Conservation (phyloP, 106 monocot genomes). For the Hemerocallis citrina region DNA sequence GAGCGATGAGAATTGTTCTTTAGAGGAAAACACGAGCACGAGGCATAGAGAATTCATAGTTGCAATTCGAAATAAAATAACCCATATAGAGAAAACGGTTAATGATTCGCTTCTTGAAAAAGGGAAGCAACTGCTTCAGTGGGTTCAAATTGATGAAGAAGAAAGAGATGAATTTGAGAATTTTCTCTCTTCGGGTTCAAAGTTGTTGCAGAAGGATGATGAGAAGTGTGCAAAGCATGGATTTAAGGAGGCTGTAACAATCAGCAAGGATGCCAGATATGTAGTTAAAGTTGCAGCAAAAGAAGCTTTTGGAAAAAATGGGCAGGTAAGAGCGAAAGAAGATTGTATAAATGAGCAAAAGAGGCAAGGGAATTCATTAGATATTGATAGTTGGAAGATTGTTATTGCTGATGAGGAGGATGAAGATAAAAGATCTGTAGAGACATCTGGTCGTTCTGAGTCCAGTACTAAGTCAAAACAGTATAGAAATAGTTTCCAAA, state of each 20-base stretch:
- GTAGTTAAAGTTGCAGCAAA: background rate
- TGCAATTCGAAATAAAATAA: conserved; percentile 34
- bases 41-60: conserved; percentile 42
- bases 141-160: conserved; percentile 45
- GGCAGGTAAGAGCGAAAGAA: conserved; percentile 1
- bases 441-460: conserved; percentile 14
- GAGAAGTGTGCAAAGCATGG: background rate
- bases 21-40: conserved; percentile 21
- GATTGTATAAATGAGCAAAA: conserved; percentile 7
- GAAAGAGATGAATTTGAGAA: conserved; percentile 45
- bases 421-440: conserved; percentile 9
- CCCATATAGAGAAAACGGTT: conserved; percentile 21
- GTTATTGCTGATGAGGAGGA: conserved; percentile 28
- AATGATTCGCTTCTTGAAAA: conserved; percentile 21
- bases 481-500: conserved; percentile 30
- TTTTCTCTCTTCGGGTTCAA: conserved; percentile 35
- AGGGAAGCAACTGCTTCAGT: conserved; percentile 24
- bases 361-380: conserved; percentile 20
- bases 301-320: conserved; percentile 7
- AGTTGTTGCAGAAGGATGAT: conserved; percentile 9
- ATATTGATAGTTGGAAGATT: conserved; percentile 44
- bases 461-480: conserved; percentile 18
- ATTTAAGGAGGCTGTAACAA: conserved; percentile 1
- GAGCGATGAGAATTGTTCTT: conserved; percentile 29
- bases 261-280: conserved; percentile 10